Evolutionary conservation across 2,329 filamentous ascomycete species (phyloP), one percentile per base, ranked within the genome.

Genomic region (Fusarium hainanense): DNA sequence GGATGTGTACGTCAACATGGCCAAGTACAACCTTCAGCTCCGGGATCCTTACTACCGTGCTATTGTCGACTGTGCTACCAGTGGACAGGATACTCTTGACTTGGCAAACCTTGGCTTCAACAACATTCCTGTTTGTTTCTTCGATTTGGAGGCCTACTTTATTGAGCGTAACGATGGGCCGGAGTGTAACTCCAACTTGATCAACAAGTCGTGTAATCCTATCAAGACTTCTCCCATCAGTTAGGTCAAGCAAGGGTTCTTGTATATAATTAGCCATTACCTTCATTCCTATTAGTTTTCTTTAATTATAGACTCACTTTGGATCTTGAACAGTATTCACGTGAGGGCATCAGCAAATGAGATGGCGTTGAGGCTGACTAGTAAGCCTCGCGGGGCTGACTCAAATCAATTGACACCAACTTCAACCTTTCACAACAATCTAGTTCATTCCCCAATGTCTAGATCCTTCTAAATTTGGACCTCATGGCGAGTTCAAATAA

Each of bases 1-100:
- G 0, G 66, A 56, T 3, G 55, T 70, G 1, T 71, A 71, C 12
- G 66, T 54, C 2, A 61, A 58, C 54, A 70, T 71, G 69, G 62
- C 55, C 2, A 51, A 55, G 4, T 71, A 72, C 18, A 66, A 54
- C 0, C 23, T 71, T 10, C 47, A 63, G 1, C 49, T 65, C 9
- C 56, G 69, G 0, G 66, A 72, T 54, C 25, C 54, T 5, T 68
- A 59, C 21, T 68, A 68, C 23, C 52, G 59, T 2, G 52, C 64
- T 12, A 14, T 68, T 30, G n/a, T 68, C 4, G 65, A 68, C 64
- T 68, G 64, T 14, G 64, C 51, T 10, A 44, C 58, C 0, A 54
- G 52, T 4, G 25, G 47, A 1, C 37, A 37, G 6, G 41, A 49
- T 1, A 25, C 43, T 2, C n/a, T 70, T 4, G 46, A 64, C 10